A percentile compares a stretch with the other conserved stretches of the same genome.
Conservation (phyloP, 805 yeast species). For the Blastobotrys parvus region DNA sequence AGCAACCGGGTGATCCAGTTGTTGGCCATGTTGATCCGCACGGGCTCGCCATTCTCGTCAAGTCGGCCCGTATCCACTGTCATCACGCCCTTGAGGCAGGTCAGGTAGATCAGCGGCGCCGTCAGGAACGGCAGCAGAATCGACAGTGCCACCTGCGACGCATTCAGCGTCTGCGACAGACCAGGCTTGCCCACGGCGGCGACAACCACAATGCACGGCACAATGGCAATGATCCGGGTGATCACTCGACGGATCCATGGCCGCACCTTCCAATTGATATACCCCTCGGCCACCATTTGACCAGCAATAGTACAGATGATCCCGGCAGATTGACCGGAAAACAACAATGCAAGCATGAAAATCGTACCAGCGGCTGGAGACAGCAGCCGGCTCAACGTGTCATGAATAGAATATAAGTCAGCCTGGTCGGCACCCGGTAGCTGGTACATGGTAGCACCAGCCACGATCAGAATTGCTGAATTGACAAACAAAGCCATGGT, state of each 20-base stretch:
- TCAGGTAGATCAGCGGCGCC: constrained; percentile 79
- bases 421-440: constrained; percentile 67
- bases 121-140: constrained; percentile 74
- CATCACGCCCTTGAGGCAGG: constrained; percentile 66
- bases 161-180: constrained; percentile 60
- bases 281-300: constrained; percentile 88
- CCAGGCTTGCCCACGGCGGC: constrained; percentile 67
- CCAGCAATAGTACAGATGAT: constrained; percentile 91
- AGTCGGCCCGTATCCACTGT: constrained; percentile 16
- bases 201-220: constrained; percentile 73
- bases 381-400: constrained; percentile 47
- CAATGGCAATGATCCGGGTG: constrained; percentile 69
- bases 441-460: constrained; percentile 69
- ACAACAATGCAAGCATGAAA: constrained; percentile 74
- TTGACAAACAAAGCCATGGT: constrained; percentile 83
- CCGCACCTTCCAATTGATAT: constrained; percentile 65
- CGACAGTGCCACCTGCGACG: constrained; percentile 81
- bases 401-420: constrained; percentile 71
- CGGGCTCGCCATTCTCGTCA: constrained; percentile 8
- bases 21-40: constrained; percentile 33
- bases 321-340: constrained; percentile 88
- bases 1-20: constrained; percentile 45
- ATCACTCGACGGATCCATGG: constrained; percentile 77
- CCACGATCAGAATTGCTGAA: constrained; percentile 69
- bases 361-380: constrained; percentile 75